A percentile compares a stretch with the other conserved stretches of the same genome.
phyloP scores from a whole-genome alignment of 2,329 filamentous ascomycete genomes.

The Thielaviopsis ethacetica region DNA sequence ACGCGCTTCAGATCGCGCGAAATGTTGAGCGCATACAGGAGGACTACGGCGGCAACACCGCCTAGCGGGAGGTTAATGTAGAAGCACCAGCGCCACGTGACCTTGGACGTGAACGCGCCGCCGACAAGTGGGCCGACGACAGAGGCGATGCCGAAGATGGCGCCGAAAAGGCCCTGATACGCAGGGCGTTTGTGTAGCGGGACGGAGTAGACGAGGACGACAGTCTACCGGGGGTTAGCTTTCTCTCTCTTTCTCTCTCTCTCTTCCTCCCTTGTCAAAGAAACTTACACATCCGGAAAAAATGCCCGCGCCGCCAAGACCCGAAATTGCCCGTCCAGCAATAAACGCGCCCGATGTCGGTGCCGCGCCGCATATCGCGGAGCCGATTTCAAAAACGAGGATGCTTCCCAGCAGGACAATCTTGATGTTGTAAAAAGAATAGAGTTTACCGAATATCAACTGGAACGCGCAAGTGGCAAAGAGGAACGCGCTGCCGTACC shows the following conservation, averaged over 20 bases:
- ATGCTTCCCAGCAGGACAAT: conserved; percentile 13
- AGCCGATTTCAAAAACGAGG: conserved; percentile 17
- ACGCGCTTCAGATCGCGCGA: neutral
- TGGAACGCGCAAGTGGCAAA: conserved; percentile 18
- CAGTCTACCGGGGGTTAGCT: neutral
- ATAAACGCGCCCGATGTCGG: conserved; percentile 22
- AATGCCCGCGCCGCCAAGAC: conserved; percentile 21
- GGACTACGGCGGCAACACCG: conserved; percentile 17
- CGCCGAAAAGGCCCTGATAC: conserved; percentile 19
- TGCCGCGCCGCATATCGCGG: conserved; percentile 18
- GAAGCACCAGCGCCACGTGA: conserved; percentile 23
- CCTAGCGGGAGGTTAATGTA: conserved; percentile 22
- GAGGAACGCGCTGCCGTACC: conserved; percentile 19
- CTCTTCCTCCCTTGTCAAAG: no score
- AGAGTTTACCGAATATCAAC: conserved; percentile 19
- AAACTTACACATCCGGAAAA: conserved; percentile 18
- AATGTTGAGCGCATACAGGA: conserved; percentile 15
- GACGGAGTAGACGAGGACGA: conserved; percentile 17
- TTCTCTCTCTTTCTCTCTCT: no score
- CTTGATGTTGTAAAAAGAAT: conserved; percentile 17
- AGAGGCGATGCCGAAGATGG: conserved; percentile 25
- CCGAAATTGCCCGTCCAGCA: conserved; percentile 22
- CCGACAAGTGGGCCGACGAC: conserved; percentile 17
- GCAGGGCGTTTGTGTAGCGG: conserved; percentile 23
- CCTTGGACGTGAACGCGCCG: conserved; percentile 16